Conservation (phyloP, 2,329 filamentous ascomycete species). For the Fusarium illudens region DNA sequence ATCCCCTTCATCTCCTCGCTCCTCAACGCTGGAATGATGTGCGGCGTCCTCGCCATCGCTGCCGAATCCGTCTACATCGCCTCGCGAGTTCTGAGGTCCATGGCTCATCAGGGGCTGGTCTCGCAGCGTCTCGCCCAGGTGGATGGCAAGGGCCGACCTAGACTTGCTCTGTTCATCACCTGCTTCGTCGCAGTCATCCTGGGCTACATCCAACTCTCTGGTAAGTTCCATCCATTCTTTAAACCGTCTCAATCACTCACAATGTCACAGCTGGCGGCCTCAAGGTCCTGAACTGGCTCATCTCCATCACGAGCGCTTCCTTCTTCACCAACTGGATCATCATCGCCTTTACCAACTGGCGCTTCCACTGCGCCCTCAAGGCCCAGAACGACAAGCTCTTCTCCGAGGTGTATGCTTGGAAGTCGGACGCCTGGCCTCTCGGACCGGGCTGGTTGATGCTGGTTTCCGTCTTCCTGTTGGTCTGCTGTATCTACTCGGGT, state of each 20-base stretch:
- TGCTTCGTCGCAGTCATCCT: slow-evolving; percentile 2
- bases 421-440: slow-evolving; percentile 14
- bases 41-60: slow-evolving; percentile 25
- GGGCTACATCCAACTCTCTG: slow-evolving; percentile 20
- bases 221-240: background rate
- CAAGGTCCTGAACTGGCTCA: slow-evolving; percentile 26
- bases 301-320: slow-evolving; percentile 30
- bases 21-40: slow-evolving; percentile 36
- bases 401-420: slow-evolving; percentile 25
- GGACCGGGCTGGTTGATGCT: slow-evolving; percentile 16
- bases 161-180: slow-evolving; percentile 17
- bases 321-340: slow-evolving; percentile 35
- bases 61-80: slow-evolving; percentile 25
- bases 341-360: slow-evolving; percentile 26
- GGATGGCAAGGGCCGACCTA: slow-evolving; percentile 14
- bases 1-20: slow-evolving; percentile 27
- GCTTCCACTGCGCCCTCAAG: slow-evolving; percentile 24
- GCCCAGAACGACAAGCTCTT: slow-evolving; percentile 27
- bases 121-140: slow-evolving; percentile 8
- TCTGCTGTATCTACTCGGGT: slow-evolving; percentile 17
- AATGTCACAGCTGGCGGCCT: slow-evolving; percentile 4
- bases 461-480: slow-evolving; percentile 13
- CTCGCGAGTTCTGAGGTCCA: slow-evolving; percentile 25
- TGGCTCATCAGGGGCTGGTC: slow-evolving; percentile 22
- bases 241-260: background rate